phyloP scores from a whole-genome alignment of 73 alveolate genomes.

The Symbiodinium pilosum region DNA sequence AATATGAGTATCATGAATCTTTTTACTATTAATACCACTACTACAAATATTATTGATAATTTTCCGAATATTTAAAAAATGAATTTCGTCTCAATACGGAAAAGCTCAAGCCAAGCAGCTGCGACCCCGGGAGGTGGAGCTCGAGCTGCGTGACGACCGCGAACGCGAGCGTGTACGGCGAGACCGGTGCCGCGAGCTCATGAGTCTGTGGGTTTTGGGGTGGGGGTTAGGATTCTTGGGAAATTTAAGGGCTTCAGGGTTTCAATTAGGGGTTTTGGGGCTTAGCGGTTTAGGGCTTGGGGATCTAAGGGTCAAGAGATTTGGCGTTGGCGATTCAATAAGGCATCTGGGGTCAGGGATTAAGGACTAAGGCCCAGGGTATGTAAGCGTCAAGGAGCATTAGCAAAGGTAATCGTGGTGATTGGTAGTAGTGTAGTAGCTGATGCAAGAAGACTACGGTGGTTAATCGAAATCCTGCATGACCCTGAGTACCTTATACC shows the following conservation, averaged over 20 bases:
- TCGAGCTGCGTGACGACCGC: neutral
- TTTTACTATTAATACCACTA: too few relatives aligned
- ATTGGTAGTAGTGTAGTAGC: too few relatives aligned
- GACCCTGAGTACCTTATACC: too few relatives aligned
- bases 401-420: too few relatives aligned
- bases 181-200: neutral
- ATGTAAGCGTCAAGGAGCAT: too few relatives aligned
- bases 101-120: constrained; percentile 32
- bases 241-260: neutral
- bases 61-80: too few relatives aligned
- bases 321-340: too few relatives aligned
- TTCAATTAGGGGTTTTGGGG: neutral
- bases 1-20: too few relatives aligned
- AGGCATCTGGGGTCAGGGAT: too few relatives aligned
- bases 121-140: neutral
- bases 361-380: too few relatives aligned
- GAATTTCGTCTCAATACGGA: neutral
- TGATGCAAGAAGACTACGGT: too few relatives aligned
- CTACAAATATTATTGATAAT: neutral
- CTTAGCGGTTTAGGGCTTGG: neutral
- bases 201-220: neutral
- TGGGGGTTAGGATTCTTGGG: neutral
- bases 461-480: too few relatives aligned
- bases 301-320: neutral
- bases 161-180: neutral